A percentile compares a stretch with the other conserved stretches of the same genome.
Evolutionary conservation across 140 eudicot species (phyloP).

Genomic region (Stevia rebaudiana): DNA sequence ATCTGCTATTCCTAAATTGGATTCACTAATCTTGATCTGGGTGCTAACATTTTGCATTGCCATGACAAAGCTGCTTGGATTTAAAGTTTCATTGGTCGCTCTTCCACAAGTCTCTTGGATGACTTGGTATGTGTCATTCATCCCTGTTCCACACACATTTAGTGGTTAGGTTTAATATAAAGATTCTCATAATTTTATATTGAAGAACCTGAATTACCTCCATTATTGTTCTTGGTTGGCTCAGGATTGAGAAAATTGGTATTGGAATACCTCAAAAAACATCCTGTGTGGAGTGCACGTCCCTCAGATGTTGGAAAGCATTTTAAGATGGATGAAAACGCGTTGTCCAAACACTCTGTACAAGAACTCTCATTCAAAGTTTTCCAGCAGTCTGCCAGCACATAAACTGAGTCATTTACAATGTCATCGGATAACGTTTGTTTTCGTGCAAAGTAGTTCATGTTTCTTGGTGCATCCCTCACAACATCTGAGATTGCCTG

Average conservation of each 20-base stretch:
- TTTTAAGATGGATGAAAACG: conserved; percentile 24
- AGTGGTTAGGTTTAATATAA: not conserved
- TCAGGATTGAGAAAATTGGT: conserved; percentile 33
- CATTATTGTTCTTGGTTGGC: conserved; percentile 2
- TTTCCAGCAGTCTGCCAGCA: conserved; percentile 55
- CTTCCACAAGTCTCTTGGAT: conserved; percentile 25
- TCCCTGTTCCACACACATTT: conserved; percentile 22
- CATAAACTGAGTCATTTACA: conserved; percentile 26
- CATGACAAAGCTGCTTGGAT: conserved; percentile 15
- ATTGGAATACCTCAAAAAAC: conserved; percentile 43
- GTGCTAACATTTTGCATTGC: conserved; percentile 43
- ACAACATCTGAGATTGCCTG: conserved; percentile 6
- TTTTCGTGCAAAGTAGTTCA: conserved; percentile 25
- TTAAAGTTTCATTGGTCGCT: conserved; percentile 13
- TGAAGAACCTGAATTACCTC: conserved; percentile 22
- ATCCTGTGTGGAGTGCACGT: conserved; percentile 46
- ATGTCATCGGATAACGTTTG: not conserved
- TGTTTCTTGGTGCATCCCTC: conserved; percentile 20
- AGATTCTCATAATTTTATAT: not conserved
- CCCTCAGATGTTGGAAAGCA: conserved; percentile 52
- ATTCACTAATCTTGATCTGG: conserved; percentile 28
- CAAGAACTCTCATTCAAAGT: conserved; percentile 34
- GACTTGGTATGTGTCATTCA: conserved; percentile 37
- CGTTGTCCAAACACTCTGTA: conserved; percentile 34
- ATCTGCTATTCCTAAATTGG: conserved; percentile 31